Evolutionary conservation across 805 yeast species (phyloP), one percentile per base, ranked within the genome.

Genomic region (Torulaspora quercuum): DNA sequence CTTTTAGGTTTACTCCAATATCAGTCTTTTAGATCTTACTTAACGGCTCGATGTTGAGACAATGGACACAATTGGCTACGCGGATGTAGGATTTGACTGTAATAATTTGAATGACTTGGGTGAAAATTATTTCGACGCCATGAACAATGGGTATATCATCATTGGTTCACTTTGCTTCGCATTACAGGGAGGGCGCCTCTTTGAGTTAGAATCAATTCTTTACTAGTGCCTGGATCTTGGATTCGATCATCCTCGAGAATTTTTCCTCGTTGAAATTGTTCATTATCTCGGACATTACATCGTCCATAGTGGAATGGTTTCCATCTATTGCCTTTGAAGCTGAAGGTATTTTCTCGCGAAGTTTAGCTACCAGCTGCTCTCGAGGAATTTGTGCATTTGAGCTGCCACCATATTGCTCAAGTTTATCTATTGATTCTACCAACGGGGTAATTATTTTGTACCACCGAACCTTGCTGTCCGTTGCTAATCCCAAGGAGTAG

Each of bases 401-500:
- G 5, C 17, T 23, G 15, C 41, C 42, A n/a, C 42, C 44, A 18
- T 40, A 31, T 8, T 35, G 20, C 23, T 37, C 33, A n/a, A 47
- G 21, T 17, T 37, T 25, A 9, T 23, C 25, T 6, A 47, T 12
- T 30, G 40, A 26, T 6, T 25, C 33, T 19, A 38, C 27, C 20
- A 42, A 30, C 5, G 47, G 46, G 19, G 28, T 21, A 9, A 39
- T 32, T 2, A 35, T 33, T 9, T 34, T 24, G 32, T 44, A 40
- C 28, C 45, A 26, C 13, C 43, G 32, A 6, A 39, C 34, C 30
- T 48, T 42, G 10, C 18, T 14, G 6, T 21, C 17, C 12, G 41
- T 44, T 10, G 33, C 39, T 15, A 47, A 39, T 6, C 51, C 51
- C 35, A 44, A 27, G 8, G 44, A 37, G 32, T 42, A 39, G 13